phyloP scores from a whole-genome alignment of 2,329 filamentous ascomycete species.

The Polychaeton citri region DNA sequence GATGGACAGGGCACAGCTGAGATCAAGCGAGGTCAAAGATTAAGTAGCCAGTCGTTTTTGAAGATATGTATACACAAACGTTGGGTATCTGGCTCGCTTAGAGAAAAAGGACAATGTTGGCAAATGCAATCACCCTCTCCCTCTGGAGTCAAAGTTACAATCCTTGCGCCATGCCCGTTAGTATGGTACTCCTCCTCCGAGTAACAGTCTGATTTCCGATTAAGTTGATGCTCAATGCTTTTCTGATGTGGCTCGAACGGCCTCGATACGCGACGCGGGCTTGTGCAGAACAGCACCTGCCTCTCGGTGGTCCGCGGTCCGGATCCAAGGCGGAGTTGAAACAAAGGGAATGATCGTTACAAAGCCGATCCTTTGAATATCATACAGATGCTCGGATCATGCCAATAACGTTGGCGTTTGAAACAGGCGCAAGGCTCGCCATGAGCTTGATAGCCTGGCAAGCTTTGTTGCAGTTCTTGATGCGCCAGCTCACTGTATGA shows the following conservation, averaged over 20 bases:
- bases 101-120: not conserved
- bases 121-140: not conserved
- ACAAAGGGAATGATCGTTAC: not conserved
- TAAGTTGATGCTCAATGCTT: slow-evolving; percentile 3
- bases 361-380: too few relatives aligned
- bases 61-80: not conserved
- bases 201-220: not conserved
- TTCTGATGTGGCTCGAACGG: not conserved
- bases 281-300: too few relatives aligned
- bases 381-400: too few relatives aligned
- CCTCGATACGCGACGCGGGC: not conserved
- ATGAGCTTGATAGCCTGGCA: not conserved
- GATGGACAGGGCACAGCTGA: too few relatives aligned
- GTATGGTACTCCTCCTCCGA: not conserved
- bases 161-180: not conserved
- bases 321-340: not conserved
- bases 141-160: too few relatives aligned
- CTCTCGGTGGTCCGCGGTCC: not conserved
- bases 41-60: too few relatives aligned
- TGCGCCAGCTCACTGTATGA: not conserved
- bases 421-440: not conserved
- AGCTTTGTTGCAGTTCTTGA: not conserved
- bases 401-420: too few relatives aligned
- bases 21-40: too few relatives aligned
- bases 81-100: not conserved